Base-by-base conservation (phyloP, 1,284 basidiomycete genomes). In the Spongiforma sp. region DNA sequence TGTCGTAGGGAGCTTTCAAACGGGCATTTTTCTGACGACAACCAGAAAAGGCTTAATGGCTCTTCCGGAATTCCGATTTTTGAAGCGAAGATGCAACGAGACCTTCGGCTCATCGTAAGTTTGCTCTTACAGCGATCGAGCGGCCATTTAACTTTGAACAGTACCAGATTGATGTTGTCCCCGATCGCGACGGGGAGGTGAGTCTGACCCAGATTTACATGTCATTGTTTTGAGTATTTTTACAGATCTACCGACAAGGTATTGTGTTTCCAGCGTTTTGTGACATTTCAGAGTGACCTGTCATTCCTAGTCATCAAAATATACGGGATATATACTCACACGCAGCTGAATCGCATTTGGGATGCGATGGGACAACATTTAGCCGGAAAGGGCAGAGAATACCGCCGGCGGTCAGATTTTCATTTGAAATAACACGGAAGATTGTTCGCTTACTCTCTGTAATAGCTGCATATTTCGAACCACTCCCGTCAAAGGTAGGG, bases 71-170 rank as follows among this genome's bases (percentile, higher is more conserved):
- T 89, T 3, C 88, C 89, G 0, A 83, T 91, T 11, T 91, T 83
- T 60, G 89, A 90, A 70, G 89, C 89, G 0, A 90, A 89, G 71
- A 86, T 90, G 84, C 88, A 86, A 1, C 67, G 82, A 0, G 87
- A 90, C 69, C 75, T 81, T 28, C 81, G 89, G 8, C 76, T 91
- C 5, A 81, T 91, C n/a, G 89, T 90, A 70, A 24, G 85, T 75
- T 32, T 43, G 24, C 21, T 2, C 17, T 36, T 39, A 30, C 1
- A n/a, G 36, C 52, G 21, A 34, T 39, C 41, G 21, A 34, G 43
- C 1, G 1, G 48, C 5, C 41, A 30, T 50, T 66, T 5, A 68
- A 52, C 52, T 53, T 30, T 9, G 30, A 11, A 55, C 26, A 90
- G 89, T 90, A 90, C 71, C 87, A 89, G 75, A 75, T 90, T 2